Percentiles rank a stretch among this genome's conserved stretches.
phyloP scores from a whole-genome alignment of 805 yeast species.

The Metschnikowia drakensbergensis region DNA sequence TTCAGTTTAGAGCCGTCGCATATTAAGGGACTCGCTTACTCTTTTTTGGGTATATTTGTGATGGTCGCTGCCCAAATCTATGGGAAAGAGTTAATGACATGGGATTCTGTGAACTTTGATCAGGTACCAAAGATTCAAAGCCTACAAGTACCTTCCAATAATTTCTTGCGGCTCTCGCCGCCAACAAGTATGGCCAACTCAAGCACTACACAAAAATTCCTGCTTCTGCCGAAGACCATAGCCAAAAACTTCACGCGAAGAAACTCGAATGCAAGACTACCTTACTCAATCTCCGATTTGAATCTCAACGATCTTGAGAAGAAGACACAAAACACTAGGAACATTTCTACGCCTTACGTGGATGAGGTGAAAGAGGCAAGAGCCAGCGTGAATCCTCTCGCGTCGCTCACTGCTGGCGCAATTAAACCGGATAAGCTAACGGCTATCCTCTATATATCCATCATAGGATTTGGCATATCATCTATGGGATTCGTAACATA shows the following conservation, averaged over 20 bases:
- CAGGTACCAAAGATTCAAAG: conserved; percentile 21
- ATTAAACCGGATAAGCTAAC: conserved; percentile 75
- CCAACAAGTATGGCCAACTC: background rate
- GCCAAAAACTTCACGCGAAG: conserved; percentile 16
- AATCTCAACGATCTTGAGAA: conserved; percentile 24
- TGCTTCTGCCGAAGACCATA: conserved; percentile 10
- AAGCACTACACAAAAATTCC: conserved; percentile 5
- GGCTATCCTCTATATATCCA: conserved; percentile 73
- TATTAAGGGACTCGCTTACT: conserved; percentile 62
- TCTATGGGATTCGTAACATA: conserved; percentile 67
- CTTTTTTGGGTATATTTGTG: conserved; percentile 62
- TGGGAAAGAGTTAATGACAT: conserved; percentile 72
- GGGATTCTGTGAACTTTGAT: conserved; percentile 36
- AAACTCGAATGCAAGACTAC: conserved; percentile 22
- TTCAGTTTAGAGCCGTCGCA: conserved; percentile 25
- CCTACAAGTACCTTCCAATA: background rate
- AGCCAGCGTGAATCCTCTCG: conserved; percentile 21
- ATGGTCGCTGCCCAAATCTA: conserved; percentile 86
- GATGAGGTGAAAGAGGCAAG: conserved; percentile 18
- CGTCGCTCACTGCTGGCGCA: conserved; percentile 2
- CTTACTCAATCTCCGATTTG: conserved; percentile 34
- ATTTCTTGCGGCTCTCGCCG: background rate
- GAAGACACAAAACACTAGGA: background rate
- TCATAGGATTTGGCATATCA: conserved; percentile 66
- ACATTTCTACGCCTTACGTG: conserved; percentile 6